Evolutionary conservation across 1,139 yeast genomes (phyloP), one percentile per base, ranked within the genome.

Genomic region (Geotrichum carabidarum): DNA sequence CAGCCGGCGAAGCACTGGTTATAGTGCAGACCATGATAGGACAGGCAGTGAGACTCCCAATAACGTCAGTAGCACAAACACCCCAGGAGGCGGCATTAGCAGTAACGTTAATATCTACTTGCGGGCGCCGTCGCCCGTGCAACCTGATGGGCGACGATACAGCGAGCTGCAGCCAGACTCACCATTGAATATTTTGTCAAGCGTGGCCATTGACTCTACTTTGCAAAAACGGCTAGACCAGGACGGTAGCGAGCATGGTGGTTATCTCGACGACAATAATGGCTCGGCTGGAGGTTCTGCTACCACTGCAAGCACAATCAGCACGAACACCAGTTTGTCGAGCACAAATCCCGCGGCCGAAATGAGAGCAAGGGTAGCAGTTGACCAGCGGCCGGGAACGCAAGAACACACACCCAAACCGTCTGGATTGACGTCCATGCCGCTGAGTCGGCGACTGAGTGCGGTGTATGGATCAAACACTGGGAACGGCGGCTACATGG

Each of bases 131-230:
- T 17, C 46, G 9, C 48, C 48, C 2, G 18, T 37, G 27, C 27
- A 11, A 7, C 8, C 34, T n/a, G 48, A 44, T 9, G n/a, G n/a
- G 30, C 55, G 51, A 8, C 31, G 52, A 18, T 22, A 41, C 31
- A 15, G 43, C 5, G 52, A 48, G 9, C 22, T 48, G 22, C 53
- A 49, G 36, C 61, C 64, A 34, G 66, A 67, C 51, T 63, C 66
- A 14, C 64, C 68, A 4, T 50, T 70, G 17, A 73, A 71, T 38
- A 62, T 70, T 18, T 43, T 69, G 8, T 62, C 66, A 0, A 56
- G 60, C 17, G 66, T 65, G 9, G 68, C 68, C 4, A 53, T 60
- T 31, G 62, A 54, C 48, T 48, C 56, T 11, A 55, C 56, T 35
- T 58, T 48, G n/a, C 50, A 49, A 27, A 54, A 54, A 30, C 57